A percentile compares a stretch with the other conserved stretches of the same genome.
Evolutionary conservation across 805 yeast species (phyloP).

Genomic region (Trichomonascus vanleenenianus): DNA sequence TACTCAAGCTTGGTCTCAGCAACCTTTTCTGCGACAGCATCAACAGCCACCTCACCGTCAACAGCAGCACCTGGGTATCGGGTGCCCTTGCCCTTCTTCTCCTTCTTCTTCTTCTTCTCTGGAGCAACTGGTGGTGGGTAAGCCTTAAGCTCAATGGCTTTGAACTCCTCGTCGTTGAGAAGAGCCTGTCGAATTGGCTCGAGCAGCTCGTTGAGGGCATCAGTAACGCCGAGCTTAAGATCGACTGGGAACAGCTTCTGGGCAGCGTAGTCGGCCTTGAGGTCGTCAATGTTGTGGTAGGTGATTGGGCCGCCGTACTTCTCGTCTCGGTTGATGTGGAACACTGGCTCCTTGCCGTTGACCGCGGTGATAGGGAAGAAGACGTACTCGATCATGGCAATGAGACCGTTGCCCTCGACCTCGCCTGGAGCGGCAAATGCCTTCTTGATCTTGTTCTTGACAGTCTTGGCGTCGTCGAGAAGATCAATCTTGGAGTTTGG

Average conservation of each 20-base stretch:
- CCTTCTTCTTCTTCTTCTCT: constrained; percentile 60
- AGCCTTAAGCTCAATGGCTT: constrained; percentile 66
- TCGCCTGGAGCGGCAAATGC: constrained; percentile 96
- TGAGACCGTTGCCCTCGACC: constrained; percentile 82
- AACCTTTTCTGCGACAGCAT: constrained; percentile 31
- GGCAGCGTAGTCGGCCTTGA: constrained; percentile 63
- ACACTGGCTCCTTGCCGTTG: constrained; percentile 45
- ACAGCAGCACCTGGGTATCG: constrained; percentile 50
- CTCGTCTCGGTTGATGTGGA: constrained; percentile 85
- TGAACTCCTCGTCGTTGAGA: constrained; percentile 57
- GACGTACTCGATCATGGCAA: constrained; percentile 79
- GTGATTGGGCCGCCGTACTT: constrained; percentile 91
- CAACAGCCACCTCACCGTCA: constrained; percentile 20
- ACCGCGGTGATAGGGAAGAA: constrained; percentile 73
- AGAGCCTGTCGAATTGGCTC: constrained; percentile 77
- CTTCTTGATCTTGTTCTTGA: constrained; percentile 81
- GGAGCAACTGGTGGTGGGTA: constrained; percentile 68
- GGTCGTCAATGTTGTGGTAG: constrained; percentile 56
- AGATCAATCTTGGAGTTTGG: constrained; percentile 96
- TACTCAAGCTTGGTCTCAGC: constrained; percentile 32
- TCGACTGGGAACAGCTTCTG: constrained; percentile 87
- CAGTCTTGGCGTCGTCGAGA: constrained; percentile 78
- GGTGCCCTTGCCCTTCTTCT: constrained; percentile 73
- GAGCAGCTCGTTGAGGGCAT: constrained; percentile 68
- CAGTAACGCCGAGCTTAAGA: constrained; percentile 86